Conservation (phyloP, 2,329 filamentous ascomycete species). For the Davidsoniella eucalypti region DNA sequence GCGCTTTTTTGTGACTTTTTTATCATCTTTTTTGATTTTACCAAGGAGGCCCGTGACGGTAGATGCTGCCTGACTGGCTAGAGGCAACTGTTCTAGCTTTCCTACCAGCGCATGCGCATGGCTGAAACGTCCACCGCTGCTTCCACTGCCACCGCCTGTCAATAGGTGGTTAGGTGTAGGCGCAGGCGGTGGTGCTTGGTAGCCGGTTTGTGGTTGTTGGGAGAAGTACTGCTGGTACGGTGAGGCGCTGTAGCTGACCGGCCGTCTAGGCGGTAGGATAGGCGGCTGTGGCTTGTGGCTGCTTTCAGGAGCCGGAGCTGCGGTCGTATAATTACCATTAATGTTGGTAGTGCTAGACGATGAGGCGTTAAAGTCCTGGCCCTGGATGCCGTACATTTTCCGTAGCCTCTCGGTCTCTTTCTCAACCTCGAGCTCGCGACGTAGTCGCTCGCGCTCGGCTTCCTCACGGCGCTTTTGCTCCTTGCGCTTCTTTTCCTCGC, state of each 20-base stretch:
- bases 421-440: slow-evolving; percentile 29
- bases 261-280: slow-evolving; percentile 23
- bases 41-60: slow-evolving; percentile 30
- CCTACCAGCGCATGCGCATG: slow-evolving; percentile 1
- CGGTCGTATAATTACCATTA: too few species aligned
- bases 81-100: slow-evolving; percentile 3
- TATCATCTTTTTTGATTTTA: slow-evolving; percentile 22
- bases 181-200: slow-evolving; percentile 12
- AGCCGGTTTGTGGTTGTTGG: slow-evolving; percentile 15
- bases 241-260: slow-evolving; percentile 24
- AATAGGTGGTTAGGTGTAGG: slow-evolving; percentile 13
- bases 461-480: slow-evolving; percentile 19
- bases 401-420: slow-evolving; percentile 70
- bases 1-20: slow-evolving; percentile 31
- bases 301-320: slow-evolving; percentile 8
- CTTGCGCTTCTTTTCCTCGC: slow-evolving; percentile 36
- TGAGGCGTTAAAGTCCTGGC: slow-evolving; percentile 21
- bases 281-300: slow-evolving; percentile 17
- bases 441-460: slow-evolving; percentile 34
- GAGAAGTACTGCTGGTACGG: slow-evolving; percentile 16
- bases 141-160: slow-evolving; percentile 6
- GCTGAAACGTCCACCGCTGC: not conserved
- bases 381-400: slow-evolving; percentile 46
- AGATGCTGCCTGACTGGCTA: slow-evolving; percentile 20
- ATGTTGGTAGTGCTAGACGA: slow-evolving; percentile 1